These are phyloP conservation scores for Xylariaceae sp. DNA, from an alignment of 2,329 filamentous ascomycete genomes.

Conservation along the genomic window DNA sequence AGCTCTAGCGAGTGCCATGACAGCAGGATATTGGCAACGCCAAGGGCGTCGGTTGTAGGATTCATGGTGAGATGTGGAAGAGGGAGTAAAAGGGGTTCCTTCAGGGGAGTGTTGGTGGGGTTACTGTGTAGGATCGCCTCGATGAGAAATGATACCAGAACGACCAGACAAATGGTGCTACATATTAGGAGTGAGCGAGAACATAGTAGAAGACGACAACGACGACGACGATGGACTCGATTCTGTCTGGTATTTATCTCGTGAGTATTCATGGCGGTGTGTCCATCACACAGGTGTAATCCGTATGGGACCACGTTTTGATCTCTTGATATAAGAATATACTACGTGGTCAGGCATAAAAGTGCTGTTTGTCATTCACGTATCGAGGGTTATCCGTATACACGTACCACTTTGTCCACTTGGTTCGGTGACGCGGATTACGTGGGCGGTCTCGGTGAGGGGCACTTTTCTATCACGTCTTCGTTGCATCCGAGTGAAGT, in stretches of 20 bases:
- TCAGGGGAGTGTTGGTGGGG: neutral
- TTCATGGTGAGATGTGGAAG: conserved; percentile 7
- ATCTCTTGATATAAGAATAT: no score
- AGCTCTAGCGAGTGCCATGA: conserved; percentile 38
- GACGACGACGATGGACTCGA: neutral
- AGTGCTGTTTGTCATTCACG: no score
- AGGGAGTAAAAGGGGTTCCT: neutral
- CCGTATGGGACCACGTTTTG: no score
- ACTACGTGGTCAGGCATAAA: no score
- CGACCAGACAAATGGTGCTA: neutral
- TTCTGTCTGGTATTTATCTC: neutral
- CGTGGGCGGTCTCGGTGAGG: no score
- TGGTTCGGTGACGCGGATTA: no score
- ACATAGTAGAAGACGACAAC: neutral
- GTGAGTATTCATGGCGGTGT: no score
- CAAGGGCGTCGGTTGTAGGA: conserved; percentile 24
- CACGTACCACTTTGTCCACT: no score
- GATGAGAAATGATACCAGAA: neutral
- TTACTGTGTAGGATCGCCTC: neutral
- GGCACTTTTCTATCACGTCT: no score
- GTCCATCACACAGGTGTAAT: no score
- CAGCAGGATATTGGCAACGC: conserved; percentile 38
- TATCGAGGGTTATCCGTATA: no score
- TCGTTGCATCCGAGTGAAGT: no score
- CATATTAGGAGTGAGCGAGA: neutral